Conservation (phyloP, 257 asterid species). For the Solanum pinnatisectum region DNA sequence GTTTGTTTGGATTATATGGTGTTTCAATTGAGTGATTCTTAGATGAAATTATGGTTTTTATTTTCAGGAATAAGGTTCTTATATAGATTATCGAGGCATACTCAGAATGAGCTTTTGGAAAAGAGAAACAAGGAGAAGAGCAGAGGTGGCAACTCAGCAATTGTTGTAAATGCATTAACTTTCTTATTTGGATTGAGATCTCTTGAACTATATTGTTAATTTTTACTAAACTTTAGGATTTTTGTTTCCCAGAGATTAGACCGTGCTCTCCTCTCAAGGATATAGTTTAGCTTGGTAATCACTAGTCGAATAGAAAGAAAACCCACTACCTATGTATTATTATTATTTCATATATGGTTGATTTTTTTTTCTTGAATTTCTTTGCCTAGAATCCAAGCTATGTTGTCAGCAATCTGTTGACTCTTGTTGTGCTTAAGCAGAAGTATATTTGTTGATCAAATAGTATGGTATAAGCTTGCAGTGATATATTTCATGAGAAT, state of each 20-base stretch:
- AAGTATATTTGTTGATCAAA: neutral
- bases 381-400: neutral
- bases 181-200: neutral
- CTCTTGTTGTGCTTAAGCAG: neutral
- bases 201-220: neutral
- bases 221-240: neutral
- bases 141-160: neutral
- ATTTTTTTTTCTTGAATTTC: neutral
- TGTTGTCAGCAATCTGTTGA: neutral
- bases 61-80: constrained; percentile 83
- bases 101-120: neutral
- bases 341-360: neutral
- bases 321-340: neutral
- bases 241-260: neutral
- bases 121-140: neutral
- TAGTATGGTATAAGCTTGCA: neutral
- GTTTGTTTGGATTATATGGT: neutral
- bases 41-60: neutral
- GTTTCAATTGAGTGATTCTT: constrained; percentile 2
- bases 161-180: neutral
- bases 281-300: neutral
- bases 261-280: neutral
- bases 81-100: constrained; percentile 35
- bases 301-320: neutral
- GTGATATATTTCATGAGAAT: neutral